Conservation (phyloP, 345 rosid genomes). For the Hirschfeldia incana region DNA sequence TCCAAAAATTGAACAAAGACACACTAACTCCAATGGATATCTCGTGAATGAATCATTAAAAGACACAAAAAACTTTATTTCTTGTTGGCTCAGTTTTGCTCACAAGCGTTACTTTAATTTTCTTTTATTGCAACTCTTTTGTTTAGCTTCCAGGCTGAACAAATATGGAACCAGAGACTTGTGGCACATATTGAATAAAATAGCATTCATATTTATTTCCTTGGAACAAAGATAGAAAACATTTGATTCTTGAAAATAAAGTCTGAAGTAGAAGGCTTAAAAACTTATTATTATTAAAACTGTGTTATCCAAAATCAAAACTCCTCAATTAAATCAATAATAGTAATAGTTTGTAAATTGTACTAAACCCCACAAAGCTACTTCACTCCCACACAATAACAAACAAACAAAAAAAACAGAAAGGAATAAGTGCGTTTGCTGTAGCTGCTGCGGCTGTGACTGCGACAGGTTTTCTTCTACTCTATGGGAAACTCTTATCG, state of each 20-base stretch:
- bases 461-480: slow-evolving; percentile 23
- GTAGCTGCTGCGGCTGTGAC: slow-evolving; percentile 12
- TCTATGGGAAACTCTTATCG: slow-evolving; percentile 25
- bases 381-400: slow-evolving; percentile 13
- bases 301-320: neutral
- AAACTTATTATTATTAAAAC: neutral
- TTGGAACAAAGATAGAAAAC: neutral
- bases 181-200: neutral
- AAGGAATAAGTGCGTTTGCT: slow-evolving; percentile 9
- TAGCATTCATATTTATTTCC: neutral
- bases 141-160: neutral
- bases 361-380: neutral
- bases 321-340: neutral
- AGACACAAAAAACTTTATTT: neutral
- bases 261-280: neutral
- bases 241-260: neutral
- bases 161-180: neutral
- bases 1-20: slow-evolving; percentile 12
- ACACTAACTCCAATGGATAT: neutral
- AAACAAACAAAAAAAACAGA: neutral
- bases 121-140: neutral
- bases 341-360: neutral
- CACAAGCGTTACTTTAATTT: neutral
- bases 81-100: neutral
- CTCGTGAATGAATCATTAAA: slow-evolving; percentile 14